phyloP scores from a whole-genome alignment of 2,329 filamentous ascomycete genomes.

The Helotiales sp. region DNA sequence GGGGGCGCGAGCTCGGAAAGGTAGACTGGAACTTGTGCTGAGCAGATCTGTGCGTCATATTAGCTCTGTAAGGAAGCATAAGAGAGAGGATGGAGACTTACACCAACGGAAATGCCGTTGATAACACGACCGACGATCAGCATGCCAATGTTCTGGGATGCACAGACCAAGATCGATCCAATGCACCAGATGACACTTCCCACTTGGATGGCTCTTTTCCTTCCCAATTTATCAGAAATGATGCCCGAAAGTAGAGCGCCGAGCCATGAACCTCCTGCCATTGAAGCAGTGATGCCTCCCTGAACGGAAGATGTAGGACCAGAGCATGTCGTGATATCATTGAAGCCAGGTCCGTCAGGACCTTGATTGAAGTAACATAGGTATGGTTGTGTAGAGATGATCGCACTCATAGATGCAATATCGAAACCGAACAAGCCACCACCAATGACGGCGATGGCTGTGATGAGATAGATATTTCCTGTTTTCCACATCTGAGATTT shows the following conservation, averaged over 20 bases:
- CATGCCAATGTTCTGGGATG: conserved; percentile 55
- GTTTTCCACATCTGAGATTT: conserved; percentile 17
- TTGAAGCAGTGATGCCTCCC: conserved; percentile 66
- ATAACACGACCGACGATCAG: conserved; percentile 56
- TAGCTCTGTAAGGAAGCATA: neutral
- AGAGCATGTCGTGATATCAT: conserved; percentile 46
- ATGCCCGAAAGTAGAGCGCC: conserved; percentile 60
- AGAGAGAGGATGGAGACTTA: neutral
- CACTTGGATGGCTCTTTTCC: conserved; percentile 47
- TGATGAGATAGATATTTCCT: conserved; percentile 28
- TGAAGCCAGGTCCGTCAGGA: conserved; percentile 20
- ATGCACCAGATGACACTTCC: conserved; percentile 49
- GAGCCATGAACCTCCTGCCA: conserved; percentile 69
- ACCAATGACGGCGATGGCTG: conserved; percentile 27
- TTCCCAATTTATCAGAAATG: conserved; percentile 55
- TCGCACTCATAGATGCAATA: conserved; percentile 57
- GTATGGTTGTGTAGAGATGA: conserved; percentile 51
- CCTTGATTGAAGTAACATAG: conserved; percentile 48
- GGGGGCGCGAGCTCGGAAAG: conserved; percentile 63
- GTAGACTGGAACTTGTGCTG: conserved; percentile 66
- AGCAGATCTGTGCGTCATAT: conserved; percentile 46
- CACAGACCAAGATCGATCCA: conserved; percentile 58
- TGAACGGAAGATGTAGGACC: conserved; percentile 54
- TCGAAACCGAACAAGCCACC: conserved; percentile 44
- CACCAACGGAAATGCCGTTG: conserved; percentile 62